Conservation (phyloP, 352 stramenopile species). For the Globisporangium viniferum region DNA sequence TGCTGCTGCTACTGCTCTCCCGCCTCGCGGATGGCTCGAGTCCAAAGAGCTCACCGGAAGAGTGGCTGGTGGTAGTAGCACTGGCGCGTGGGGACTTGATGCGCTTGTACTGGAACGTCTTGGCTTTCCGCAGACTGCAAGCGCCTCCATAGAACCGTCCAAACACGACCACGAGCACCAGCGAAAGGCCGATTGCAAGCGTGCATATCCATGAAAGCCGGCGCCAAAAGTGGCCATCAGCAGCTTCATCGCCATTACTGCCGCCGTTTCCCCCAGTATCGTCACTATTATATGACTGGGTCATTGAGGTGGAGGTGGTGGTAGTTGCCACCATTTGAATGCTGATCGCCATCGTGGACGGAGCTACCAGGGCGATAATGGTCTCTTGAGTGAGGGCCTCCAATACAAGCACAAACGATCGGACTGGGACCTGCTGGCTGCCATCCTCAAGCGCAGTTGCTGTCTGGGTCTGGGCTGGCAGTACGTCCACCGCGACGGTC, state of each 20-base stretch:
- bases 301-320: neutral
- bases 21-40: neutral
- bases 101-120: slow-evolving; percentile 51
- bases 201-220: slow-evolving; percentile 20
- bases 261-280: neutral
- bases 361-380: neutral
- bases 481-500: slow-evolving; percentile 26
- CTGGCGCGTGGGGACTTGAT: slow-evolving; percentile 21
- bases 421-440: neutral
- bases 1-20: neutral
- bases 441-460: neutral
- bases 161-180: slow-evolving; percentile 20
- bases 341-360: slow-evolving; percentile 7
- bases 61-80: neutral
- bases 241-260: neutral
- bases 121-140: slow-evolving; percentile 16
- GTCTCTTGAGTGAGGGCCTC: neutral
- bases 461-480: slow-evolving; percentile 15
- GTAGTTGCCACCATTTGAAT: slow-evolving; percentile 3
- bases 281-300: neutral
- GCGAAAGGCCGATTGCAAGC: neutral
- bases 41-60: neutral
- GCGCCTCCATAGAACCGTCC: slow-evolving; percentile 17
- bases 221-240: slow-evolving; percentile 27
- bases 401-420: slow-evolving; percentile 13